These are phyloP conservation scores for Cruciata laevipes DNA, from an alignment of 257 asterid genomes.

Conservation along the genomic window DNA sequence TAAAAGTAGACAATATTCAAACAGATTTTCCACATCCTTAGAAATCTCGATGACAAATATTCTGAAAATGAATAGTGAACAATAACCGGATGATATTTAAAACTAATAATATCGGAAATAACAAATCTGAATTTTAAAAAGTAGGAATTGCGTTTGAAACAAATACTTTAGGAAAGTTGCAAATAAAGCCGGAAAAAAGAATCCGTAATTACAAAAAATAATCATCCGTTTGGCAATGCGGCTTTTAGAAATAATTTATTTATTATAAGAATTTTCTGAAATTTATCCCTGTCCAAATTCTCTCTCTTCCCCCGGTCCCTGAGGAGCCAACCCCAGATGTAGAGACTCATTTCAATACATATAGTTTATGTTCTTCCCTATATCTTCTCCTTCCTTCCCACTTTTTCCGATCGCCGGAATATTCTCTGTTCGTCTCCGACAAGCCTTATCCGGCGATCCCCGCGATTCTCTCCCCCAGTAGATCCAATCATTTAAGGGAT, in stretches of 20 bases:
- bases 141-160: not conserved
- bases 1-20: too few relatives aligned
- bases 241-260: not conserved
- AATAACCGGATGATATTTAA: too few relatives aligned
- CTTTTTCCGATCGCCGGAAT: constrained; percentile 25
- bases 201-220: not conserved
- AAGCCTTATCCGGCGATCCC: constrained; percentile 23
- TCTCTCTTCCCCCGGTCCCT: constrained; percentile 5
- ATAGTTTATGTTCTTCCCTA: not conserved
- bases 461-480: not conserved
- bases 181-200: not conserved
- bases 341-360: constrained; percentile 2
- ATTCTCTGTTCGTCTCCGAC: constrained; percentile 16
- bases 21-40: too few relatives aligned
- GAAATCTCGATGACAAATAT: too few relatives aligned
- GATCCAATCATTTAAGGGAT: constrained; percentile 10
- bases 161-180: too few relatives aligned
- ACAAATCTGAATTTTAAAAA: constrained; percentile 1
- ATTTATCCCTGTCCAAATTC: constrained; percentile 17
- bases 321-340: constrained; percentile 2
- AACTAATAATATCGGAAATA: too few relatives aligned
- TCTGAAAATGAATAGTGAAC: too few relatives aligned
- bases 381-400: constrained; percentile 7
- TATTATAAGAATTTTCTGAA: not conserved
- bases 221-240: constrained; percentile 11